phyloP scores from a whole-genome alignment of 371 early-diverging fungal species.

The Rhizopus stolonifer region DNA sequence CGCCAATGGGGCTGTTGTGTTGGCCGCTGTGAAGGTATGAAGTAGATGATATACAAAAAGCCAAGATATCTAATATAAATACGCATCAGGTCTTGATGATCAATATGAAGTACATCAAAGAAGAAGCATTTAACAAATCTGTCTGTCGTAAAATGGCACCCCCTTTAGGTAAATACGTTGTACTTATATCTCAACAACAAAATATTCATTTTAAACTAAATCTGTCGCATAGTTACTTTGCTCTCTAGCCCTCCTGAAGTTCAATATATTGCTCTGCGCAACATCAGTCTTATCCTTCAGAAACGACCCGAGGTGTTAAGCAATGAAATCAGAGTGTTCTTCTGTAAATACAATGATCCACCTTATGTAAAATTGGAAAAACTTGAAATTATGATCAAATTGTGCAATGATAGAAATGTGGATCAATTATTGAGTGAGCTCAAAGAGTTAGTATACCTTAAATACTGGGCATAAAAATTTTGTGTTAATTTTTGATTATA shows the following conservation, averaged over 20 bases:
- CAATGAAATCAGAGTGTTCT: conserved; percentile 93
- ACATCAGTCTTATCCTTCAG: conserved; percentile 94
- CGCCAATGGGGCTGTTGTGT: conserved; percentile 90
- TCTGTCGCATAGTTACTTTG: conserved; percentile 69
- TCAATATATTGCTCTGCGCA: conserved; percentile 94
- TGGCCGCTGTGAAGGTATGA: conserved; percentile 79
- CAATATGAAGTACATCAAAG: conserved; percentile 65
- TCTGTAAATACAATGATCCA: conserved; percentile 98
- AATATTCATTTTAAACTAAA: no score
- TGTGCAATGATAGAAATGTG: conserved; percentile 81
- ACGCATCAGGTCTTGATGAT: conserved; percentile 54
- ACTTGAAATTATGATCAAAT: conserved; percentile 90
- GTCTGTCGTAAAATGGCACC: conserved; percentile 87
- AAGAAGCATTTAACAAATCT: conserved; percentile 65
- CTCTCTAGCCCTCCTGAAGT: conserved; percentile 89
- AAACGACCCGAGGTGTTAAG: conserved; percentile 85
- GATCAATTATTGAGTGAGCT: conserved; percentile 92
- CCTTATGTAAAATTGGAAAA: conserved; percentile 97
- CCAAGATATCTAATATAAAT: neutral
- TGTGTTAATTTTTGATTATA: conserved; percentile 18
- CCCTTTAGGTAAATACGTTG: conserved; percentile 68
- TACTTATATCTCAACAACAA: neutral
- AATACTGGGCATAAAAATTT: neutral
- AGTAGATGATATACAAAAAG: conserved; percentile 42
- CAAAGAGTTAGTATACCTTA: conserved; percentile 64